phyloP scores from a whole-genome alignment of 768 basidiomycete genomes.

The Mycena filopes region DNA sequence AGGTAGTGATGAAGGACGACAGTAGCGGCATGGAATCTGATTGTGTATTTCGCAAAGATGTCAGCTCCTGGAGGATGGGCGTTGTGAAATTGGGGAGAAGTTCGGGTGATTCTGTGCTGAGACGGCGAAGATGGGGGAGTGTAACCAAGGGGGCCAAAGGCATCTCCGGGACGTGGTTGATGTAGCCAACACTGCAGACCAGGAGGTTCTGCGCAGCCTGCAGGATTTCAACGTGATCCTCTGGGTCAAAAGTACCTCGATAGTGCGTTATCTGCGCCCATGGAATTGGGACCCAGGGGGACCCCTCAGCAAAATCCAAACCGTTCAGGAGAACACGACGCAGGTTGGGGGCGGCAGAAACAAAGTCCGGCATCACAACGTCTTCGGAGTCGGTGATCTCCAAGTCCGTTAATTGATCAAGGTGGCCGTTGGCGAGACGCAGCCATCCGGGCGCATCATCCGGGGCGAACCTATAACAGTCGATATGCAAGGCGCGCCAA shows the following conservation, averaged over 20 bases:
- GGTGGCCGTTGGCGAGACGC: not conserved
- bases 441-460: not conserved
- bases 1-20: not conserved
- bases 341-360: not conserved
- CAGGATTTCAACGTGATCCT: not conserved
- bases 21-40: too few relatives aligned
- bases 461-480: too few relatives aligned
- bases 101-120: not conserved
- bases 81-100: not conserved
- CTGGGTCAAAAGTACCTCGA: not conserved
- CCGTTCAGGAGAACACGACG: not conserved
- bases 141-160: not conserved
- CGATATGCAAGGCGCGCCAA: too few relatives aligned
- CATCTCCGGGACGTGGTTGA: too few relatives aligned
- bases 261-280: conserved; percentile 4
- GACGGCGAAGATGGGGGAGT: not conserved
- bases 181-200: not conserved
- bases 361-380: not conserved
- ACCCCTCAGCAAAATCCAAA: not conserved
- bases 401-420: not conserved
- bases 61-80: not conserved
- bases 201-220: not conserved
- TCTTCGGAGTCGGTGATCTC: not conserved
- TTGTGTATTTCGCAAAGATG: not conserved
- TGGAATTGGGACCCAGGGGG: not conserved